Base-by-base conservation (phyloP, 495 filamentous ascomycete species). In the Penicillium diatomitis region DNA sequence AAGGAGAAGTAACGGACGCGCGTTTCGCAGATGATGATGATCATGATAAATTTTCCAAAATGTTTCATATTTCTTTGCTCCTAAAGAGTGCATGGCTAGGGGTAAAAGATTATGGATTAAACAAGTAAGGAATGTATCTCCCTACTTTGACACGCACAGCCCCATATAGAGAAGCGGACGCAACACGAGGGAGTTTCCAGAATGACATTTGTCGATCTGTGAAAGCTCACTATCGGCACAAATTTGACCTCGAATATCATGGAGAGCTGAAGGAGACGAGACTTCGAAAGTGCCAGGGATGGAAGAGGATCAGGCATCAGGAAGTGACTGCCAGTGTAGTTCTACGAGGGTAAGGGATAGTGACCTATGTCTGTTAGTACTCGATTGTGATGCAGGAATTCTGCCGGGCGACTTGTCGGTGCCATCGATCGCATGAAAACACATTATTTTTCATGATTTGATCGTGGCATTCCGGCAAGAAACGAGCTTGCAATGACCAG, bases 231-330 rank as follows among this genome's bases (percentile, higher is more conserved):
- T 73, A 34, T 72, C 44, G 68, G 68, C 66, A 74, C 49, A 46
- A 60, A 60, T 71, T 49, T 74, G 71, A 74, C 71, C 71, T 74
- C 71, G 61, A 70, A 64, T 61, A 71, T 68, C 71, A 72, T 72
- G 54, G 58, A 55, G 53, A 44, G 50, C 52, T 64, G 69, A 73
- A 61, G 50, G 55, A 44, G 41, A 73, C 67, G 61, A 74, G 71
- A 69, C 71, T 74, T 74, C 71, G 71, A 74, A 69, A 52, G 53
- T 71, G 71, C 71, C 71, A 47, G 36, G 32, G 27, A 32, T 29
- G 34, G 34, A n/a, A n/a, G n/a, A n/a, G n/a, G n/a, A n/a, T n/a
- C n/a, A n/a, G n/a, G n/a, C n/a, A n/a, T 12, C 27, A 48, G 20
- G 32, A 27, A 12, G 46, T 43, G 41, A n/a, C 10, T 29, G 20